Conservation (phyloP, 192 early-diverging fungal genomes). For the Linnemannia hyalina region DNA sequence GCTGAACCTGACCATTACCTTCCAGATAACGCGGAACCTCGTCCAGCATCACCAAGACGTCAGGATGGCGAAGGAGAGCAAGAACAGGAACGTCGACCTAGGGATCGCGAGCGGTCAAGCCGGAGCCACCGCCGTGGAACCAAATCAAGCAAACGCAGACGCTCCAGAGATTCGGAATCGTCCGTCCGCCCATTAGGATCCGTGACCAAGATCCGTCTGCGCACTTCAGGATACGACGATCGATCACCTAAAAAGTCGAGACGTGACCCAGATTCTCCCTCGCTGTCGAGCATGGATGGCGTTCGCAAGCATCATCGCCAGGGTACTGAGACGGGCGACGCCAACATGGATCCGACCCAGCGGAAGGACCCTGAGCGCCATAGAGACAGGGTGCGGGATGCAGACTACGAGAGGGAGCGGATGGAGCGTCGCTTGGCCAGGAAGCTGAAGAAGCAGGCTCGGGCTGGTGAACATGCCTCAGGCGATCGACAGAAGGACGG, state of each 20-base stretch:
- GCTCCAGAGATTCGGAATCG: slow-evolving; percentile 26
- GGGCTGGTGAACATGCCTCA: slow-evolving; percentile 13
- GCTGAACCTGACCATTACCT: not conserved
- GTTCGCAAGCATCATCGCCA: slow-evolving; percentile 1
- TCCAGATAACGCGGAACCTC: not conserved
- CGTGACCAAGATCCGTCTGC: slow-evolving; percentile 6
- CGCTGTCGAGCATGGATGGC: slow-evolving; percentile 9
- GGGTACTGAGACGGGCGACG: not conserved
- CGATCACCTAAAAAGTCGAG: slow-evolving; percentile 18
- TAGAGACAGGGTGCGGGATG: slow-evolving; percentile 7
- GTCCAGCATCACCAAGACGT: not conserved
- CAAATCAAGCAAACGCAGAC: slow-evolving; percentile 41
- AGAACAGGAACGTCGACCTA: slow-evolving; percentile 1
- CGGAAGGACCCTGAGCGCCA: slow-evolving; percentile 10
- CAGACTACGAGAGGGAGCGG: slow-evolving; percentile 14
- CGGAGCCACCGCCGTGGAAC: slow-evolving; percentile 15
- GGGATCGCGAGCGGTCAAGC: slow-evolving; percentile 23
- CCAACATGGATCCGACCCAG: not conserved
- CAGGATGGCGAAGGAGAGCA: not conserved
- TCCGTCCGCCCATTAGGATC: slow-evolving; percentile 3
- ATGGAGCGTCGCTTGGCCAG: slow-evolving; percentile 41
- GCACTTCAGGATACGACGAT: slow-evolving; percentile 8
- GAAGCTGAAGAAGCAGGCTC: slow-evolving; percentile 22
- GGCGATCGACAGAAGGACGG: slow-evolving; percentile 13
- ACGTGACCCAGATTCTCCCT: slow-evolving; percentile 28